phyloP scores from a whole-genome alignment of 352 stramenopile species.

The Peronospora tabacina region DNA sequence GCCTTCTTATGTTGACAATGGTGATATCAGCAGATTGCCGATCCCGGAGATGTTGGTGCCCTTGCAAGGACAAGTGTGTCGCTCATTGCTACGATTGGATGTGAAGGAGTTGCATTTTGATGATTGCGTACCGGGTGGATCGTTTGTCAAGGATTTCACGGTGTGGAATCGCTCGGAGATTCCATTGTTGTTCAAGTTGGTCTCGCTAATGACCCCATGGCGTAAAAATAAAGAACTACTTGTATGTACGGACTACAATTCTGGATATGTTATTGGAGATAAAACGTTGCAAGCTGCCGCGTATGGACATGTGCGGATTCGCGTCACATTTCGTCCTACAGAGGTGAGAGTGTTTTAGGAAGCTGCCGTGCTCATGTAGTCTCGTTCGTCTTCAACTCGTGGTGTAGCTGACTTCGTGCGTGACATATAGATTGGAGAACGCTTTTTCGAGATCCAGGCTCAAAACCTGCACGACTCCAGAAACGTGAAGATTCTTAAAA shows the following conservation, averaged over 20 bases:
- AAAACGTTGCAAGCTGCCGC: slow-evolving; percentile 74
- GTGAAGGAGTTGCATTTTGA: slow-evolving; percentile 87
- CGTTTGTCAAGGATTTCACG: slow-evolving; percentile 87
- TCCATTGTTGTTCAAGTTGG: slow-evolving; percentile 76
- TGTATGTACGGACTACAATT: slow-evolving; percentile 84
- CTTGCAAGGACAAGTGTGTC: slow-evolving; percentile 75
- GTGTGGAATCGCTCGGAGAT: slow-evolving; percentile 88
- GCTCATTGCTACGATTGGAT: slow-evolving; percentile 74
- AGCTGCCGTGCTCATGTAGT: not conserved
- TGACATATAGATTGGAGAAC: slow-evolving; percentile 57
- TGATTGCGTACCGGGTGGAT: slow-evolving; percentile 77
- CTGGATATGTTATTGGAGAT: slow-evolving; percentile 73
- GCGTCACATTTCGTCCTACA: slow-evolving; percentile 74
- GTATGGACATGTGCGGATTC: slow-evolving; percentile 80
- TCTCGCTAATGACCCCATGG: slow-evolving; percentile 61
- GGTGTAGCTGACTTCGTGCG: slow-evolving; percentile 6
- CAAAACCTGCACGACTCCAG: slow-evolving; percentile 81
- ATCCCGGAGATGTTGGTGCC: slow-evolving; percentile 64
- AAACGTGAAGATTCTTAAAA: slow-evolving; percentile 82
- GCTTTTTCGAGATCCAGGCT: slow-evolving; percentile 81
- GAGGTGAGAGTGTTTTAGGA: slow-evolving; percentile 38
- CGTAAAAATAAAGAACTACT: slow-evolving; percentile 64
- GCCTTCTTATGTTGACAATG: slow-evolving; percentile 30
- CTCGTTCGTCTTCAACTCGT: slow-evolving; percentile 12
- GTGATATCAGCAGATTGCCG: slow-evolving; percentile 19